Conservation (phyloP, 345 rosid species). For the Gossypium sturtianum region DNA sequence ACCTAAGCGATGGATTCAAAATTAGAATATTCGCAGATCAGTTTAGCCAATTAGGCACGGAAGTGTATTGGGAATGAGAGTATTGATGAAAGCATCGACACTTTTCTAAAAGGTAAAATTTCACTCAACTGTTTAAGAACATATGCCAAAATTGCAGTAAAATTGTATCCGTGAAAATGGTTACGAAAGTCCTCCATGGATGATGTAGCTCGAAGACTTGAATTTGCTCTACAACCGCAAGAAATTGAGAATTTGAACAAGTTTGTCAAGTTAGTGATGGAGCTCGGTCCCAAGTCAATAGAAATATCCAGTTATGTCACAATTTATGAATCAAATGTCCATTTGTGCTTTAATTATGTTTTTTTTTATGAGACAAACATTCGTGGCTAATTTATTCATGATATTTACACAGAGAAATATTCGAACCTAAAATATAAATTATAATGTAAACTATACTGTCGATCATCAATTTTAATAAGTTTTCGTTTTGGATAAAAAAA, state of each 20-base stretch:
- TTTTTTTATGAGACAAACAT: no score
- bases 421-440: no score
- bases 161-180: conserved; percentile 29
- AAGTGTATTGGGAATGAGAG: conserved; percentile 32
- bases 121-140: conserved; percentile 20
- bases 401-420: no score
- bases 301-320: no score
- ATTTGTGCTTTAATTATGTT: no score
- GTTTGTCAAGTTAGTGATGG: not conserved
- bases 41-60: conserved; percentile 32
- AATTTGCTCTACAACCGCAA: conserved; percentile 24
- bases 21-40: conserved; percentile 26
- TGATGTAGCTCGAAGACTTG: conserved; percentile 30
- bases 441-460: no score
- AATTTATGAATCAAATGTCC: not conserved
- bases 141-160: conserved; percentile 25
- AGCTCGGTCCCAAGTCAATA: not conserved
- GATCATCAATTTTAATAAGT: no score
- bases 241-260: conserved; percentile 2
- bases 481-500: no score
- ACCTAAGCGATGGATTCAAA: conserved; percentile 29
- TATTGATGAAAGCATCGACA: conserved; percentile 22
- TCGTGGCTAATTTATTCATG: no score
- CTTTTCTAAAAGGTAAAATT: conserved; percentile 20
- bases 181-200: conserved; percentile 27